Conservation (phyloP, 441 rosid genomes). For the Erodium moschatum region DNA sequence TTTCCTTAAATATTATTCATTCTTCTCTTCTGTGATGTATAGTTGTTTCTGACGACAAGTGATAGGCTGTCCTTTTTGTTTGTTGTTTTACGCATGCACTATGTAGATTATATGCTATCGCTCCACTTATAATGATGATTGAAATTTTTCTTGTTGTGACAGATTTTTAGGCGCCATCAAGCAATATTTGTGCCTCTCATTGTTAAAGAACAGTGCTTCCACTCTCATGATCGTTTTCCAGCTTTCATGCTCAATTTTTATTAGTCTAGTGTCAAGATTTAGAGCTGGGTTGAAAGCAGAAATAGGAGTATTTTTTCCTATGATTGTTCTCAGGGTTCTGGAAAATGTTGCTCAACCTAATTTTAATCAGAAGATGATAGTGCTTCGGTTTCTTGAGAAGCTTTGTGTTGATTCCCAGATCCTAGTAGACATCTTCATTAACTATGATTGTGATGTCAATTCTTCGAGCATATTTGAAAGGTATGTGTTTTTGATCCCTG, state of each 20-base stretch:
- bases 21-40: not conserved
- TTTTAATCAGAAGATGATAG: slow-evolving; percentile 96
- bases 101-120: not conserved
- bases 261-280: slow-evolving; percentile 90
- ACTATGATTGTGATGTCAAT: slow-evolving; percentile 98
- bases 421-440: slow-evolving; percentile 87
- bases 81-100: not conserved
- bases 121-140: not conserved
- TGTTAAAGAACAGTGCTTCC: slow-evolving; percentile 92
- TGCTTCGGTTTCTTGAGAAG: slow-evolving; percentile 92
- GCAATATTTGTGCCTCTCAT: slow-evolving; percentile 81
- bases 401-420: slow-evolving; percentile 95
- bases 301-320: slow-evolving; percentile 96
- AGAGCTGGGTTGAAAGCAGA: slow-evolving; percentile 97
- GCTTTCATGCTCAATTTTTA: slow-evolving; percentile 96
- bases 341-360: slow-evolving; percentile 97
- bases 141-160: slow-evolving; percentile 29
- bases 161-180: slow-evolving; percentile 94
- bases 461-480: slow-evolving; percentile 97
- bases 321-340: slow-evolving; percentile 90
- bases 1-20: not conserved
- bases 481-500: slow-evolving; percentile 31
- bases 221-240: slow-evolving; percentile 92
- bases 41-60: not conserved
- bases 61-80: not conserved